Percentiles rank a stretch among this genome's conserved stretches.
These are phyloP conservation scores for Orbilia ellipsospora DNA, from an alignment of 2,329 filamentous ascomycete species.

Conservation along the genomic window DNA sequence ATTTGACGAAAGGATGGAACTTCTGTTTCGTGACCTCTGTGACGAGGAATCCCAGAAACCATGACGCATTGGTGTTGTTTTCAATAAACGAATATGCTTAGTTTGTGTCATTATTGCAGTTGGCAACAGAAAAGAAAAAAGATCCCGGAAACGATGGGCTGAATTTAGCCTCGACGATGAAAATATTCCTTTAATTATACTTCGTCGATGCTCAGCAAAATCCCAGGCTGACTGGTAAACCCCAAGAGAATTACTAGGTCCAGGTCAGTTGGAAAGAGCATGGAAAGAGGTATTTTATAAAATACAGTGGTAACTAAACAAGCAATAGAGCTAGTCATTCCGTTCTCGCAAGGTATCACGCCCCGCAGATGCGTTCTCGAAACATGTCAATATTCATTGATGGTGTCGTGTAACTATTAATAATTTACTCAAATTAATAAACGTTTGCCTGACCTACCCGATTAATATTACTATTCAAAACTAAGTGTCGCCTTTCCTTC, in stretches of 20 bases:
- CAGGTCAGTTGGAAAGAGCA: conserved; percentile 22
- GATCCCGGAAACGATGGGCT: conserved; percentile 31
- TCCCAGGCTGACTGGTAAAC: conserved; percentile 1
- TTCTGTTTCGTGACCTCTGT: conserved; percentile 43
- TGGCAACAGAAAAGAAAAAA: not conserved
- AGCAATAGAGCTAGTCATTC: conserved; percentile 3
- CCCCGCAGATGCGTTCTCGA: conserved; percentile 42
- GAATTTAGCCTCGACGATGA: conserved; percentile 52
- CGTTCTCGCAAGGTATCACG: conserved; percentile 43
- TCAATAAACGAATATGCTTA: conserved; percentile 39
- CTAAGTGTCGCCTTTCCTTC: not conserved
- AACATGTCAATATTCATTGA: conserved; percentile 34
- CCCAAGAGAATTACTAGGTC: conserved; percentile 14
- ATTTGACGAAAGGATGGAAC: conserved; percentile 44
- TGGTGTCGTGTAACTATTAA: conserved; percentile 46
- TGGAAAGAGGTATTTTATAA: conserved; percentile 29
- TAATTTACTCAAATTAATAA: conserved; percentile 23
- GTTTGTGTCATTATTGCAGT: too few species aligned
- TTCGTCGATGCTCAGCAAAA: conserved; percentile 4
- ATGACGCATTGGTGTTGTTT: conserved; percentile 49
- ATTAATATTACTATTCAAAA: not conserved
- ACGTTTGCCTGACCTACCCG: conserved; percentile 5
- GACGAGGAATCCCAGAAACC: conserved; percentile 28
- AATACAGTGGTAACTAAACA: conserved; percentile 7
- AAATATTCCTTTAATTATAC: conserved; percentile 50